Conservation (phyloP, 1,139 yeast genomes). For the Hyphopichia wangnamkhiaoensis region DNA sequence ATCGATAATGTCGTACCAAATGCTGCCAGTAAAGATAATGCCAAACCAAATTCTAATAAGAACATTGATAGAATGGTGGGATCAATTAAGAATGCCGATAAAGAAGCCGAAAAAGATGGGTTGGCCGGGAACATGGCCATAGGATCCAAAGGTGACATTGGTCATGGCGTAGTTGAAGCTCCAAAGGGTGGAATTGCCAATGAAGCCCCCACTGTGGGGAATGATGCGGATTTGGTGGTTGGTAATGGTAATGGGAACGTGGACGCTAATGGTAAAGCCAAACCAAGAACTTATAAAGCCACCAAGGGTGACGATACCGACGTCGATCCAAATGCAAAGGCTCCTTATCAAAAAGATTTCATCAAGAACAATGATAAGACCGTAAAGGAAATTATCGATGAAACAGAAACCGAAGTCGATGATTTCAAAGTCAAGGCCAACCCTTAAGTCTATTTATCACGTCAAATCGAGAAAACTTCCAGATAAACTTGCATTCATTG, state of each 20-base stretch:
- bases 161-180: constrained; percentile 46
- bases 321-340: neutral
- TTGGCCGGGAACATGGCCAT: constrained; percentile 45
- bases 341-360: neutral
- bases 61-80: constrained; percentile 27
- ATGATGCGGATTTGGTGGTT: constrained; percentile 37
- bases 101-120: constrained; percentile 31
- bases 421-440: constrained; percentile 5
- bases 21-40: neutral
- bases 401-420: constrained; percentile 6
- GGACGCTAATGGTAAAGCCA: constrained; percentile 5
- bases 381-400: constrained; percentile 1
- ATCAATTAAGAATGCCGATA: constrained; percentile 26
- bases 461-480: no score
- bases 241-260: constrained; percentile 16
- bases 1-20: neutral
- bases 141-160: constrained; percentile 46
- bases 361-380: neutral
- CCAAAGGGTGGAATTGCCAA: constrained; percentile 55
- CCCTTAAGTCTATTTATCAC: neutral
- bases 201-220: constrained; percentile 48
- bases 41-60: constrained; percentile 1
- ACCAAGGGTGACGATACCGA: constrained; percentile 4
- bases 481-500: no score
- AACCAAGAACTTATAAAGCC: constrained; percentile 3